phyloP scores from a whole-genome alignment of 176 grass and related monocot genomes.

The Hordeum marinum region DNA sequence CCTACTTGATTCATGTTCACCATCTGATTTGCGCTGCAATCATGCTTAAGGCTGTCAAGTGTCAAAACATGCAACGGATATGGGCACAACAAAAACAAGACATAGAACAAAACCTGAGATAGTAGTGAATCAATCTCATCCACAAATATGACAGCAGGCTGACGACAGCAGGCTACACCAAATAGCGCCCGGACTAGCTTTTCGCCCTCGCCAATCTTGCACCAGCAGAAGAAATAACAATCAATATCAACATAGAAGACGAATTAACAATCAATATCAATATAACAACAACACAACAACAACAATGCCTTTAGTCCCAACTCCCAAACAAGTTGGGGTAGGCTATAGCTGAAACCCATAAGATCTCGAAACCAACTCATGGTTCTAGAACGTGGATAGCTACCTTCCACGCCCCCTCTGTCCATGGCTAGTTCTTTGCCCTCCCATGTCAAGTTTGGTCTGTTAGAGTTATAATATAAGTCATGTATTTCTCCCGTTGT shows the following conservation, averaged over 20 bases:
- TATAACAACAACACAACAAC: not conserved
- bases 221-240: constrained; percentile 20
- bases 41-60: constrained; percentile 27
- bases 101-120: constrained; percentile 63
- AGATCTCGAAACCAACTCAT: too few relatives aligned
- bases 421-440: too few relatives aligned
- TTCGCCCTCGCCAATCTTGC: constrained; percentile 99
- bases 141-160: constrained; percentile 95
- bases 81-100: constrained; percentile 10
- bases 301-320: too few relatives aligned
- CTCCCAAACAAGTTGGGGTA: too few relatives aligned
- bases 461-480: too few relatives aligned
- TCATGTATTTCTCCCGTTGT: too few relatives aligned
- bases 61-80: constrained; percentile 21
- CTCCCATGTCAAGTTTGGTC: too few relatives aligned
- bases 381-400: too few relatives aligned
- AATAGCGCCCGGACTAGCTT: constrained; percentile 94
- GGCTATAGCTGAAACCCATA: too few relatives aligned
- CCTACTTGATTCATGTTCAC: constrained; percentile 98
- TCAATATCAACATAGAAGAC: not conserved
- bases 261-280: not conserved
- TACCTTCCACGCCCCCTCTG: too few relatives aligned
- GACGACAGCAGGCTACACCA: constrained; percentile 89
- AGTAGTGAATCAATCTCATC: constrained; percentile 96
- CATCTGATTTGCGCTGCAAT: constrained; percentile 93